A percentile compares a stretch with the other conserved stretches of the same genome.
Evolutionary conservation across 495 filamentous ascomycete species (phyloP).

Genomic region (Penicillium macrosclerotiorum): DNA sequence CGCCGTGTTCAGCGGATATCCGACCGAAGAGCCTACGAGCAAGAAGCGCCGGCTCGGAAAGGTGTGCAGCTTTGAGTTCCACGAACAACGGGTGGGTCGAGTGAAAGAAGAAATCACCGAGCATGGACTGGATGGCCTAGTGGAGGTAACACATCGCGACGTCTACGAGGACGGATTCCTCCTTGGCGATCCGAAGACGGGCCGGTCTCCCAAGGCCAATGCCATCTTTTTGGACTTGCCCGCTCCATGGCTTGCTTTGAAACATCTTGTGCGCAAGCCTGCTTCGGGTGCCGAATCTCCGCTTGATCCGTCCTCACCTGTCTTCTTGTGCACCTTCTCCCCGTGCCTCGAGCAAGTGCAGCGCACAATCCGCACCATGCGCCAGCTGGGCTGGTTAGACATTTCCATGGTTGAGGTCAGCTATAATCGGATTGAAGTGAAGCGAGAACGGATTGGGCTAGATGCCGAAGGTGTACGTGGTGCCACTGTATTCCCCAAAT

Average conservation of each 20-base stretch:
- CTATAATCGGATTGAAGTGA: conserved; percentile 73
- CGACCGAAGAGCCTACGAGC: conserved; percentile 28
- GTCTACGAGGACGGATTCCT: conserved; percentile 88
- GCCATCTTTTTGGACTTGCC: conserved; percentile 91
- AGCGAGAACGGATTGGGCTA: conserved; percentile 73
- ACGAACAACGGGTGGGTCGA: conserved; percentile 70
- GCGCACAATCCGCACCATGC: conserved; percentile 73
- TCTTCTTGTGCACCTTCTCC: conserved; percentile 87
- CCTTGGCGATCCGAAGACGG: conserved; percentile 46
- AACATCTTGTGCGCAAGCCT: conserved; percentile 68
- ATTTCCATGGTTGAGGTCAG: conserved; percentile 88
- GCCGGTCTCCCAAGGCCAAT: conserved; percentile 61
- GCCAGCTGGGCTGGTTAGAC: conserved; percentile 80
- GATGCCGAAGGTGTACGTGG: conserved; percentile 57
- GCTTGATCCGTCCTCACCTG: conserved; percentile 63
- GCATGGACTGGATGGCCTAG: conserved; percentile 70
- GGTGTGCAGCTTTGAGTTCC: conserved; percentile 93
- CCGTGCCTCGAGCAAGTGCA: conserved; percentile 96
- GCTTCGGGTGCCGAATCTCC: conserved; percentile 51
- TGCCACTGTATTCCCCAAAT: conserved; percentile 57
- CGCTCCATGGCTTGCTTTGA: conserved; percentile 87
- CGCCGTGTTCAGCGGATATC: conserved; percentile 84
- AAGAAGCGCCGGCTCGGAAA: conserved; percentile 54
- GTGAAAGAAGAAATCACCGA: conserved; percentile 69
- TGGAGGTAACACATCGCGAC: conserved; percentile 84